Base-by-base conservation (phyloP, 2,329 filamentous ascomycete species). In the Westerdykella aurantiaca region DNA sequence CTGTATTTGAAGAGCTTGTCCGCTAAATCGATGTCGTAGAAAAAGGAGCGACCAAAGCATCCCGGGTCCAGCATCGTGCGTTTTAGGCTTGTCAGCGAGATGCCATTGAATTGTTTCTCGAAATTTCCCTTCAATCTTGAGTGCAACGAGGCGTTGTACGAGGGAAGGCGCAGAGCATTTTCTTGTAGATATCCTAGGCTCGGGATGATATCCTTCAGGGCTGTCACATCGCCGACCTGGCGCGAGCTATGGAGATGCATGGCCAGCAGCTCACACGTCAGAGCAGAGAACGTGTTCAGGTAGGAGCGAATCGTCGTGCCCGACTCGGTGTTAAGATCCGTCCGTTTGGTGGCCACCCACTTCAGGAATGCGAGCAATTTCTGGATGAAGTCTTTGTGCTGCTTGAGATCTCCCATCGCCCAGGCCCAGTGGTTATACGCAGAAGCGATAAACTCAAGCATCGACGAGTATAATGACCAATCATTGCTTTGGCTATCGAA, bases 391-490 rank as follows among this genome's bases (percentile, higher is more conserved):
- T 75, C 73, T 0, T 79, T 76, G 56, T 95, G 86, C 46, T 83
- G 83, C 48, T 85, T 81, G 31, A 95, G 72, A 33, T 85, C 82
- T 44, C 87, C 84, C 44, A 94, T 89, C 1, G 88, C 90, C 88
- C 91, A 95, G 1, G 90, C 86, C 91, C 91, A 97, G 61, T 89
- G 87, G 64, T 95, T 93, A 61, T 96, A 90, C 4, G 91, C 87
- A 2, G 86, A 82, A 2, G 87, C 82, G 31, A 96, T 81, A 63
- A 97, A 97, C 56, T 91, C 83, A 13, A 98, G 75, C 55, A 96
- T 82, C 1, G 86, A 81, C 17, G 89, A 72, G 4, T 83, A 80
- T 49, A 88, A 80, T 13, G 54, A 50, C 58, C 58, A 62, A 5
- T 58, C 47, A 12, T 41, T 45, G 29, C 73, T 72, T n/a, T 78